phyloP scores from a whole-genome alignment of 495 filamentous ascomycete genomes.

The Penicillium nucicola region DNA sequence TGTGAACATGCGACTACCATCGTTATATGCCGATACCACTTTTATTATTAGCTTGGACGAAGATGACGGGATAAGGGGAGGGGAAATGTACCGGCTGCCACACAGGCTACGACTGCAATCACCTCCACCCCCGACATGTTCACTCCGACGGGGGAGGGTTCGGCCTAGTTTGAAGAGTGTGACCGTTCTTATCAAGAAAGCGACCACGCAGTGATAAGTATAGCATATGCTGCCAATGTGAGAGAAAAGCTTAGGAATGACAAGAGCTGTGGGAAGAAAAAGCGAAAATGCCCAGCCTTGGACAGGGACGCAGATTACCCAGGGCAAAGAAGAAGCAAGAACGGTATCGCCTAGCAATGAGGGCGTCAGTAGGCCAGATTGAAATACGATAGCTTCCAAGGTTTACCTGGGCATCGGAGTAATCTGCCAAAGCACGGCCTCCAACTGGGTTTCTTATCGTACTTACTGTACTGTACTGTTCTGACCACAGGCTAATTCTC shows the following conservation, averaged over 20 bases:
- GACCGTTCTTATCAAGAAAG: no score
- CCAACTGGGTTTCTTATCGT: not conserved
- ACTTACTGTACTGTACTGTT: no score
- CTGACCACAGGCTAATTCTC: no score
- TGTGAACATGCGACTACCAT: slow-evolving; percentile 32
- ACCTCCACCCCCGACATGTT: slow-evolving; percentile 23
- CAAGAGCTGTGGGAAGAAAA: not conserved
- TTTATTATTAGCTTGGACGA: not conserved
- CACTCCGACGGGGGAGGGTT: not conserved
- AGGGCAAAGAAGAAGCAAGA: not conserved
- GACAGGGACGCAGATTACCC: not conserved
- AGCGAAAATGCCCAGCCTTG: not conserved
- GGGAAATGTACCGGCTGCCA: slow-evolving; percentile 26
- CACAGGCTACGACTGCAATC: slow-evolving; percentile 34
- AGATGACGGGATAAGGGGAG: not conserved
- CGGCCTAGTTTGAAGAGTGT: not conserved
- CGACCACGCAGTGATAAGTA: no score
- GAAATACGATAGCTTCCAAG: not conserved
- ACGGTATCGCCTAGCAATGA: no score
- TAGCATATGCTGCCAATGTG: not conserved
- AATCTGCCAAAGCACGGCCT: slow-evolving; percentile 2
- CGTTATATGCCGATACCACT: slow-evolving; percentile 44
- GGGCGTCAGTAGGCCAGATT: not conserved
- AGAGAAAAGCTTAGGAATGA: not conserved
- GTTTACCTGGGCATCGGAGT: no score